Percentiles rank a stretch among this genome's conserved stretches.
Conservation (phyloP, 306 rosid genomes). For the Glycine soja region DNA sequence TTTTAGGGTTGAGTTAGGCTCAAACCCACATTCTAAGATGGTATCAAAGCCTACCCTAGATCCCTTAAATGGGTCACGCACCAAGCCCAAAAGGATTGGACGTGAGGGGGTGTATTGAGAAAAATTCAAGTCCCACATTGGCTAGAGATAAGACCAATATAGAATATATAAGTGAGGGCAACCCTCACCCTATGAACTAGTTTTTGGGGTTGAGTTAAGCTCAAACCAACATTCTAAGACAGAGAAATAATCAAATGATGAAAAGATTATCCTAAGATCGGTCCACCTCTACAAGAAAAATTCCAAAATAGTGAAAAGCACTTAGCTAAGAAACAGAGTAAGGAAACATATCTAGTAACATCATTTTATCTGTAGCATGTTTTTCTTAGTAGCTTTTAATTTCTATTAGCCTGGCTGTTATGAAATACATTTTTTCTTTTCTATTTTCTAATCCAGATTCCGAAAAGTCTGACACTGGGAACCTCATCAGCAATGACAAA, state of each 20-base stretch:
- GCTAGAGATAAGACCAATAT: too few relatives aligned
- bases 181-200: too few relatives aligned
- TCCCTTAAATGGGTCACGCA: too few relatives aligned
- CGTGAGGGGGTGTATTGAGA: too few relatives aligned
- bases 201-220: too few relatives aligned
- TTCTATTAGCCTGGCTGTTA: conserved; percentile 10
- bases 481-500: conserved; percentile 36
- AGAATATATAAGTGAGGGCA: too few relatives aligned
- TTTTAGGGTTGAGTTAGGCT: too few relatives aligned
- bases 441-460: neutral
- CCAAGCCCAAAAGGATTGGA: too few relatives aligned
- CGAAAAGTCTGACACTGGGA: neutral
- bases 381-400: conserved; percentile 26
- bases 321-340: neutral
- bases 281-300: conserved; percentile 42
- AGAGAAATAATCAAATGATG: conserved; percentile 17
- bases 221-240: too few relatives aligned
- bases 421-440: neutral
- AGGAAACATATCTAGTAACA: conserved; percentile 33
- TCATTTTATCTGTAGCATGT: conserved; percentile 10
- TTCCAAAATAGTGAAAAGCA: conserved; percentile 24
- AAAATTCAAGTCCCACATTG: too few relatives aligned
- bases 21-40: too few relatives aligned
- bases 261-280: conserved; percentile 35
- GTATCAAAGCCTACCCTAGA: too few relatives aligned